Evolutionary conservation across 805 yeast species (phyloP).

Genomic region (Metschnikowia amazonensis): DNA sequence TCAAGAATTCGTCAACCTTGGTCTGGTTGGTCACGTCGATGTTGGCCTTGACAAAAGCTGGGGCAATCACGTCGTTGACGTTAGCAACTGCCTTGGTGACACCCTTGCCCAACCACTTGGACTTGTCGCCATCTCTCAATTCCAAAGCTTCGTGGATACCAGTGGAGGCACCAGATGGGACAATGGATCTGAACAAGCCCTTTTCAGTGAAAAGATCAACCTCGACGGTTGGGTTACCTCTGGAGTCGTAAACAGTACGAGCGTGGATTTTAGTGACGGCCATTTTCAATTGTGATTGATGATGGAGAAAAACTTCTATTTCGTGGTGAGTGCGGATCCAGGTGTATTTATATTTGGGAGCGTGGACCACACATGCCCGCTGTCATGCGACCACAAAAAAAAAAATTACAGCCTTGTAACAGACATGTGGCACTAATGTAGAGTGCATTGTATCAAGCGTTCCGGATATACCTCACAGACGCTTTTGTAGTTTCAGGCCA

Average conservation of each 20-base stretch:
- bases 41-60: slow-evolving; percentile 80
- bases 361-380: slow-evolving; percentile 24
- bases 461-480: neutral
- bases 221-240: slow-evolving; percentile 99
- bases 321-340: slow-evolving; percentile 12
- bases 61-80: slow-evolving; percentile 92
- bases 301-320: slow-evolving; percentile 8
- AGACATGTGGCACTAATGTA: neutral
- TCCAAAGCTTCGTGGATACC: slow-evolving; percentile 98
- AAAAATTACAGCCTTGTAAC: neutral
- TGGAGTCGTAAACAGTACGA: slow-evolving; percentile 98
- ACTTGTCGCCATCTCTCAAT: slow-evolving; percentile 96
- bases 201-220: slow-evolving; percentile 90
- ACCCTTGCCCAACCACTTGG: slow-evolving; percentile 99
- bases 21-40: slow-evolving; percentile 84
- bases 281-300: slow-evolving; percentile 42
- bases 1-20: slow-evolving; percentile 81
- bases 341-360: slow-evolving; percentile 14
- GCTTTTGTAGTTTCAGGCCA: neutral
- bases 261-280: slow-evolving; percentile 85
- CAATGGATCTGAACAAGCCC: slow-evolving; percentile 95
- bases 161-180: slow-evolving; percentile 99
- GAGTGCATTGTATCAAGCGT: neutral
- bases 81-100: slow-evolving; percentile 94
- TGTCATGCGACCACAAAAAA: slow-evolving; percentile 6